Evolutionary conservation across 2,329 filamentous ascomycete species (phyloP).

Genomic region (Geosmithia putterillii): DNA sequence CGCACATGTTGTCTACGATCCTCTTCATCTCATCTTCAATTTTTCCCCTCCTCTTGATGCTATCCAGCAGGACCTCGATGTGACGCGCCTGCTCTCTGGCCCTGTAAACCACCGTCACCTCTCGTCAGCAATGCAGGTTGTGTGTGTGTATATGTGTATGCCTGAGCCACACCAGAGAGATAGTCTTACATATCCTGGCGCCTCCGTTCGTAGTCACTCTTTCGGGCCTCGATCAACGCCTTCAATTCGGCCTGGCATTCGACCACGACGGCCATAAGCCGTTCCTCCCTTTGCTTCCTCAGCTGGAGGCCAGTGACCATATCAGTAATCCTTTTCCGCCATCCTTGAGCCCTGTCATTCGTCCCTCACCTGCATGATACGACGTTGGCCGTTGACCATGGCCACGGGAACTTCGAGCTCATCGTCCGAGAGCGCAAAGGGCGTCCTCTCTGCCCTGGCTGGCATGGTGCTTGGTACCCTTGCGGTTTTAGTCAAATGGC

Average conservation of each 20-base stretch:
- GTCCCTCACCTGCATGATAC: not conserved
- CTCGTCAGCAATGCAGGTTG: not conserved
- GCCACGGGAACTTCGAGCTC: not conserved
- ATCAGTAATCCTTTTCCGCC: not conserved
- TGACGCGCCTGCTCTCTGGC: slow-evolving; percentile 1
- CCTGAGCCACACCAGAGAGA: not conserved
- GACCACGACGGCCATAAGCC: not conserved
- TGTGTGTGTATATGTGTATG: not conserved
- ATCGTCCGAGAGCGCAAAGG: not conserved
- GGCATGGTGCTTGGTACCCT: not conserved
- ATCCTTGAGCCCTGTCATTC: not conserved
- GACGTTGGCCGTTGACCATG: not conserved
- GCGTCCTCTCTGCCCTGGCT: not conserved
- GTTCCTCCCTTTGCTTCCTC: not conserved
- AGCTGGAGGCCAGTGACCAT: not conserved
- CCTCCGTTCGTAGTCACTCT: not conserved
- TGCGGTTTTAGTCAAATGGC: not conserved
- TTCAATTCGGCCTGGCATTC: not conserved
- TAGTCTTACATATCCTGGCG: not conserved
- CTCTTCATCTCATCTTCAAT: slow-evolving; percentile 2
- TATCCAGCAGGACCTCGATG: not conserved
- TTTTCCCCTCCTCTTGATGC: not conserved
- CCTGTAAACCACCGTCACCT: slow-evolving; percentile 1
- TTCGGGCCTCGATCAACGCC: not conserved
- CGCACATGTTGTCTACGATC: not conserved